Base-by-base conservation (phyloP, 2,329 filamentous ascomycete species). In the Cladosporium sp. region DNA sequence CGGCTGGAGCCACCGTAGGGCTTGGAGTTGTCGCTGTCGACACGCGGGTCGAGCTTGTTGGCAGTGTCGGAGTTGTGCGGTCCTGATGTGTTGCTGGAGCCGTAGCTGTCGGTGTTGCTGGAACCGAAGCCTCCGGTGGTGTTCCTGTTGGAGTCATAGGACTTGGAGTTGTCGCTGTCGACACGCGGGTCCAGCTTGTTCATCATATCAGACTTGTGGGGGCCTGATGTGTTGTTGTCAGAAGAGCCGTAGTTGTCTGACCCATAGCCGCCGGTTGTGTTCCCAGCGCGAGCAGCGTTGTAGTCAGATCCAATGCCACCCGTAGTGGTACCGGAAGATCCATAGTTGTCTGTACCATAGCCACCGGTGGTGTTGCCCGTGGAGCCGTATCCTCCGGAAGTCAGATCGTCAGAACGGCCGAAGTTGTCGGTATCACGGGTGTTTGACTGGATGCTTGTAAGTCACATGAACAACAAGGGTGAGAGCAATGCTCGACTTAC, bases 181-280 rank as follows among this genome's bases (percentile, higher is more conserved):
- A 60, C 58, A 11, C 44, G 50, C 52, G 35, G 46, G 13, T 58
- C 57, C 4, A 45, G 38, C n/a, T 46, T 53, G 54, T 59, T 58
- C 50, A 55, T n/a, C 38, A 52, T 41, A 35, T 58, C 51, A 14
- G 49, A 55, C 16, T 55, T 43, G 43, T 61, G 53, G 33, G 59
- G 56, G 5, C 52, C 57, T 13, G 45, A 40, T 33, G 59, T 61
- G 8, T 51, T 55, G 22, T 28, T 45, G 43, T 45, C 14, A 19
- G 9, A 9, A 38, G 11, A n/a, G 13, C 35, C 35, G 8, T 38
- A 38, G 22, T 28, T 28, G 22, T 28, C 22, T 7, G 22, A 28
- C 7, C 22, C 22, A 28, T 28, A 28, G 22, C 22, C 22, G n/a
- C 22, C 22, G 32, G 38, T 41, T 34, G 34, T 16, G 22, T 38